phyloP scores from a whole-genome alignment of 2,329 filamentous ascomycete genomes.

The Tolypocladium guangdongense region DNA sequence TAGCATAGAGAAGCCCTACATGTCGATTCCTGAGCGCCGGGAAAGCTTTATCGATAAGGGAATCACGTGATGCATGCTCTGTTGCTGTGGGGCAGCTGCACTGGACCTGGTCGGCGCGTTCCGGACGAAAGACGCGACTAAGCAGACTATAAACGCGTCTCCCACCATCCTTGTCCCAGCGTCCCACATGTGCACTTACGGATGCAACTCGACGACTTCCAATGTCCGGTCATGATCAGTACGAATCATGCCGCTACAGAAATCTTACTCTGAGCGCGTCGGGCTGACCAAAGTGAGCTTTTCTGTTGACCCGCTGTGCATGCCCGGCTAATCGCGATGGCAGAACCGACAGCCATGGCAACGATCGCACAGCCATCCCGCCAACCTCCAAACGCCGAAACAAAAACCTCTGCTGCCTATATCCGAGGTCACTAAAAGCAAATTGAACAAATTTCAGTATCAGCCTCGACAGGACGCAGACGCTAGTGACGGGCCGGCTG shows the following conservation, averaged over 20 bases:
- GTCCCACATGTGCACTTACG: not conserved
- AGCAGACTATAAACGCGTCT: not conserved
- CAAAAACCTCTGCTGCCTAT: slow-evolving; percentile 33
- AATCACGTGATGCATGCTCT: not conserved
- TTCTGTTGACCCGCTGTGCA: slow-evolving; percentile 1
- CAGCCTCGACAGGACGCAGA: slow-evolving; percentile 12
- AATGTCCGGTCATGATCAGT: slow-evolving; percentile 8
- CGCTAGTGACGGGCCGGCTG: not conserved
- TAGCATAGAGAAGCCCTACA: too few species aligned
- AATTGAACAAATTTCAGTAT: slow-evolving; percentile 46
- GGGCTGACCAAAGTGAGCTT: slow-evolving; percentile 20
- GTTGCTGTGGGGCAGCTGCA: not conserved
- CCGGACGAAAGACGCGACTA: not conserved
- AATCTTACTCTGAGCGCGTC: slow-evolving; percentile 28
- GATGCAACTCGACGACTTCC: slow-evolving; percentile 6
- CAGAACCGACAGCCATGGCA: slow-evolving; percentile 38
- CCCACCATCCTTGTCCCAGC: not conserved
- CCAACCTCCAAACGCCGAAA: slow-evolving; percentile 22
- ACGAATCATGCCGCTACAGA: slow-evolving; percentile 26
- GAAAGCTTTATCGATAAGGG: not conserved
- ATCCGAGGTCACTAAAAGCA: slow-evolving; percentile 49
- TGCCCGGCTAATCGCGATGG: slow-evolving; percentile 5
- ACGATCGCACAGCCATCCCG: slow-evolving; percentile 41
- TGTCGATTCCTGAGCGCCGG: too few species aligned
- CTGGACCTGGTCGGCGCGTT: not conserved